Base-by-base conservation (phyloP, 2,329 filamentous ascomycete genomes). In the Phyllosticta citriasiana region DNA sequence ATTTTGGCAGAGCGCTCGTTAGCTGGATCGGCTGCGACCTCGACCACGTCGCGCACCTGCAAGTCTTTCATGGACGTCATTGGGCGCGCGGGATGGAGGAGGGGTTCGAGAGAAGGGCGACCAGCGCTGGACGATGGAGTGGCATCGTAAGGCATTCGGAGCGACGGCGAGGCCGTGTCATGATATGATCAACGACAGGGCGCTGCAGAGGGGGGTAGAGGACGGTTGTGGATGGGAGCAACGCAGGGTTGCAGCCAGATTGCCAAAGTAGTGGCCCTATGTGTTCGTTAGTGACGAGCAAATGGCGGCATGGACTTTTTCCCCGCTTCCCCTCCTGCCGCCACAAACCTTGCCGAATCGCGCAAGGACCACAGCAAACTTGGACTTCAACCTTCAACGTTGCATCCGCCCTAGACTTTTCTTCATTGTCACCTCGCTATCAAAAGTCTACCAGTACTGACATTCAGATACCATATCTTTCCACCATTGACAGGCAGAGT, bases 71-170 rank as follows among this genome's bases (percentile, higher is more conserved):
- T 22, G 8, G 19, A n/a, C 53, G 54, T 19, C 60, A 57, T 62
- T 55, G 52, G 35, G 55, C 50, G 7, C 2, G 51, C 30, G 2
- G 55, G 3, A 24, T n/a, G 24, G 16, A 62, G 60, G 30, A 58
- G 52, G 12, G 60, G 56, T 52, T 58, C 55, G 30, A 57, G 60
- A 51, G 50, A 57, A 35, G 54, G 59, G 24, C 60, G 60, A n/a
- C 50, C 50, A n/a, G 24, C 33, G 22, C 26, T 8, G 19, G 53
- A 60, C 58, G 59, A 50, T 12, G 59, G 40, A 10, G 26, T 14
- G 47, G 55, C 59, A 61, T 61, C 19, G 47, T 4, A 5, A 25
- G 59, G 27, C 59, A 61, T 61, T 47, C 30, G 50, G 47, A 7
- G 19, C 12, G 19, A 27, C 40, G 40, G 40, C 40, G 40, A n/a